Evolutionary conservation across 1,139 yeast species (phyloP).

Genomic region (Pichia sp.): DNA sequence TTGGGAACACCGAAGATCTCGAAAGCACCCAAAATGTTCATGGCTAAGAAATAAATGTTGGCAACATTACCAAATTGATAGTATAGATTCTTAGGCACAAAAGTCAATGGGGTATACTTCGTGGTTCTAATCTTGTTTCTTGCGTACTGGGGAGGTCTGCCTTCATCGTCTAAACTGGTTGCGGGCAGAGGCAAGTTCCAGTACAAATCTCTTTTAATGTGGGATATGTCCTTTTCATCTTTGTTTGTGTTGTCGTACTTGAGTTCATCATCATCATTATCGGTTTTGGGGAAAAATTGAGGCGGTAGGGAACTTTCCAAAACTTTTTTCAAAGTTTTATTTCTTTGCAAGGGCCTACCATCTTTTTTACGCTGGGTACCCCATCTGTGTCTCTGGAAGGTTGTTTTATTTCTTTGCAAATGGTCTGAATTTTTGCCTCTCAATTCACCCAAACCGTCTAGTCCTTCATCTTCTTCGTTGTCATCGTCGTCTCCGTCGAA

Average conservation of each 20-base stretch:
- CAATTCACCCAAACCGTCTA: constrained; percentile 16
- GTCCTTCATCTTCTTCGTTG: constrained; percentile 16
- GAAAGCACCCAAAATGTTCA: constrained; percentile 82
- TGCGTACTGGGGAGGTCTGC: constrained; percentile 51
- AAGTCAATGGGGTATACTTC: constrained; percentile 85
- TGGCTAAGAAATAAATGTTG: constrained; percentile 74
- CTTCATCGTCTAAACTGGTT: constrained; percentile 56
- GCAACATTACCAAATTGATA: constrained; percentile 88
- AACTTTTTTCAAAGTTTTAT: constrained; percentile 39
- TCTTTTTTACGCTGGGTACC: constrained; percentile 79
- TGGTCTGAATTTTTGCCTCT: neutral
- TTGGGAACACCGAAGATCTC: constrained; percentile 86
- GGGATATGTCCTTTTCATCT: constrained; percentile 40
- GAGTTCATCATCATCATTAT: constrained; percentile 19
- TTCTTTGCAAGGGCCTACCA: constrained; percentile 50
- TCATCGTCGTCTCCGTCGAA: constrained; percentile 15
- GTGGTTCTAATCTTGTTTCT: constrained; percentile 94
- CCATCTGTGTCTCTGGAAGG: constrained; percentile 78
- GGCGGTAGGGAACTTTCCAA: constrained; percentile 24
- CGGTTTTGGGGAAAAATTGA: constrained; percentile 20
- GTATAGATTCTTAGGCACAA: constrained; percentile 76
- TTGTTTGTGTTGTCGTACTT: constrained; percentile 25
- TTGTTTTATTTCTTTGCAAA: constrained; percentile 27
- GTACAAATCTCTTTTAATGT: constrained; percentile 51
- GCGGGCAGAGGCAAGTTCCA: constrained; percentile 69